Evolutionary conservation across 495 filamentous ascomycete species (phyloP), one percentile per base, ranked within the genome.

Genomic region (Tuber calosporum): DNA sequence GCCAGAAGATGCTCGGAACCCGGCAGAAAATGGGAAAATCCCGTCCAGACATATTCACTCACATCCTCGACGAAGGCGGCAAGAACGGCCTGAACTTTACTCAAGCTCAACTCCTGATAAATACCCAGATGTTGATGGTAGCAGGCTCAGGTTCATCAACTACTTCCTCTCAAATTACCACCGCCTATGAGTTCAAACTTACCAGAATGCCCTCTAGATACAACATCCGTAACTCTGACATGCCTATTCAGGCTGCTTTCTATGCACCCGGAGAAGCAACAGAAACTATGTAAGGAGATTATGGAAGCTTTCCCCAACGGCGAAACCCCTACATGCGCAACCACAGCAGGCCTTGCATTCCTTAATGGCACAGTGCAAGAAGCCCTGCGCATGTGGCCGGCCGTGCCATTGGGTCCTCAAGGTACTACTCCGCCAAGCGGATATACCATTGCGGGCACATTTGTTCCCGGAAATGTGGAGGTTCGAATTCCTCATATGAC

Each of bases 321-420:
- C 70, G 68, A 11, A 72, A 73, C 17, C 3, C 69, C 43, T 22
- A 48, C 30, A 30, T 74, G 82, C 40, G 66, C 79, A 0, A 76
- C 72, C 9, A 62, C 82, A 13, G 75, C 81, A 26, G 66, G 72
- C 34, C 66, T 80, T 11, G 72, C 73, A 11, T 75, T 85, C 72
- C 72, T 87, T 5, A 84, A 86, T 68, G 84, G 84, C 19, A 79
- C 84, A 41, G 86, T 88, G 74, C 82, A 83, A n/a, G 88, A 90
- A 76, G 81, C 86, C 0, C 78, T 90, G 36, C 83, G 88, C 1
- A 75, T 89, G 22, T 82, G 88, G 68, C 83, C 87, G 0, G 84
- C 84, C 4, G 84, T 87, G 0, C 84, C 86, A 0, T 75, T 79
- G 7, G 86, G 79, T 0, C 79, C 86, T 15, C 82, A 82, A 30